Percentiles rank a stretch among this genome's conserved stretches.
Conservation (phyloP, 2,329 filamentous ascomycete species). For the Scedosporium dehoogii region DNA sequence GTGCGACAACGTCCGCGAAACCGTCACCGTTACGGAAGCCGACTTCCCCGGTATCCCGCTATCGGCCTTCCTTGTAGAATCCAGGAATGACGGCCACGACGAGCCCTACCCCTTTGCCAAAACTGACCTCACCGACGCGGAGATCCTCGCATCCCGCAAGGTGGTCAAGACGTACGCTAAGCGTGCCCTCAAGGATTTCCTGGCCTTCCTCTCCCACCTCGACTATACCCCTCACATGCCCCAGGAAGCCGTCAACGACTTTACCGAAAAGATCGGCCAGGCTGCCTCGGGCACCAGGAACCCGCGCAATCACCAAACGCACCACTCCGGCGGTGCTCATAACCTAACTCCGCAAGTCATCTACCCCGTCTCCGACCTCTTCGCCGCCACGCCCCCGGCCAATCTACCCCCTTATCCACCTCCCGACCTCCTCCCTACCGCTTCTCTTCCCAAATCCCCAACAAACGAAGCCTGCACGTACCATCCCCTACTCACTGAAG, state of each 20-base stretch:
- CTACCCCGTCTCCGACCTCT: conserved; percentile 51
- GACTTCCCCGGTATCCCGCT: background rate
- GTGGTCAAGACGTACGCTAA: conserved; percentile 65
- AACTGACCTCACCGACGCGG: background rate
- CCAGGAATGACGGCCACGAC: conserved; percentile 7
- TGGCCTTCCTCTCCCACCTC: conserved; percentile 60
- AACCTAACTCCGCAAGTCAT: conserved; percentile 24
- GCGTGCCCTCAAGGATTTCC: conserved; percentile 64
- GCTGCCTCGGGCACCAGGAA: conserved; percentile 30
- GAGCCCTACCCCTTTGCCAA: background rate
- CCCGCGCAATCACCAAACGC: conserved; percentile 19
- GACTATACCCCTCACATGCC: conserved; percentile 70
- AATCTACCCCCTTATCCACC: conserved; percentile 42
- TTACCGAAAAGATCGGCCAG: conserved; percentile 42
- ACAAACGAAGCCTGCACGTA: conserved; percentile 59
- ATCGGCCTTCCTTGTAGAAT: background rate
- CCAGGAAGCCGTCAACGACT: conserved; percentile 46
- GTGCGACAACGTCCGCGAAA: conserved; percentile 1
- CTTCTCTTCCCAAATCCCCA: background rate
- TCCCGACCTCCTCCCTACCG: background rate
- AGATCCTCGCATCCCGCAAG: conserved; percentile 51
- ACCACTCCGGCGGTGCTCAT: conserved; percentile 10
- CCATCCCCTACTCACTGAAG: conserved; percentile 70
- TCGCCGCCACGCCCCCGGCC: conserved; percentile 55
- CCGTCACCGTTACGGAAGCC: background rate